Evolutionary conservation across 495 filamentous ascomycete species (phyloP).

Genomic region (Penicillium canescens): DNA sequence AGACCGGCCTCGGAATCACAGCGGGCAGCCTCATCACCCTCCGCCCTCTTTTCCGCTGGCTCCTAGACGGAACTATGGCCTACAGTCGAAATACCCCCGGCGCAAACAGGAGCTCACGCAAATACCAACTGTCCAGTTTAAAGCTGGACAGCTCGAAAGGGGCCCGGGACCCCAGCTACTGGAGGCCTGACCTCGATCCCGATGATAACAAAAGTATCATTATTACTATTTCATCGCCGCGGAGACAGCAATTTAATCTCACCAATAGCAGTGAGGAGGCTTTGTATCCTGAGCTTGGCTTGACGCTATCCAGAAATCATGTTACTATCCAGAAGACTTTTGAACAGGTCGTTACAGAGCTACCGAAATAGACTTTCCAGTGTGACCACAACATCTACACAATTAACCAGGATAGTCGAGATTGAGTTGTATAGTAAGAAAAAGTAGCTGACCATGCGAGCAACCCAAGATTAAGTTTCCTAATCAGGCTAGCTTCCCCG

Average conservation of each 20-base stretch:
- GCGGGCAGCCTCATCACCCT: slow-evolving; percentile 39
- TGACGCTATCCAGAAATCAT: not conserved
- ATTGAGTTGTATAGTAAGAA: not conserved
- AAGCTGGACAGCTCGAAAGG: not conserved
- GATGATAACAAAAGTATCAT: slow-evolving; percentile 7
- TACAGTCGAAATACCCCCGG: not conserved
- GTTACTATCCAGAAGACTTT: slow-evolving; percentile 13
- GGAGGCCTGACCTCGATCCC: slow-evolving; percentile 13
- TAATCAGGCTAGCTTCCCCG: too few species aligned
- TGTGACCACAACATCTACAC: not conserved
- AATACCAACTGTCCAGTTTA: slow-evolving; percentile 6
- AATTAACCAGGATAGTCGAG: not conserved
- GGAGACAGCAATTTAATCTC: not conserved
- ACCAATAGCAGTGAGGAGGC: slow-evolving; percentile 13
- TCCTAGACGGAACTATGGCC: slow-evolving; percentile 12
- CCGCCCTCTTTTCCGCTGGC: slow-evolving; percentile 35
- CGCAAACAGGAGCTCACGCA: not conserved
- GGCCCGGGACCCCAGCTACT: slow-evolving; percentile 4
- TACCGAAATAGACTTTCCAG: not conserved
- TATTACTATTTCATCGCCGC: slow-evolving; percentile 4
- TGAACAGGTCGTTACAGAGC: not conserved
- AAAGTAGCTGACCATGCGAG: not conserved
- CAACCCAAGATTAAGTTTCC: too few species aligned
- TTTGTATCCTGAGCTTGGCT: slow-evolving; percentile 9
- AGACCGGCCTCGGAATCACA: slow-evolving; percentile 35